Evolutionary conservation across 176 grass and related monocot genomes (phyloP).

Genomic region (Pontederia crassipes): DNA sequence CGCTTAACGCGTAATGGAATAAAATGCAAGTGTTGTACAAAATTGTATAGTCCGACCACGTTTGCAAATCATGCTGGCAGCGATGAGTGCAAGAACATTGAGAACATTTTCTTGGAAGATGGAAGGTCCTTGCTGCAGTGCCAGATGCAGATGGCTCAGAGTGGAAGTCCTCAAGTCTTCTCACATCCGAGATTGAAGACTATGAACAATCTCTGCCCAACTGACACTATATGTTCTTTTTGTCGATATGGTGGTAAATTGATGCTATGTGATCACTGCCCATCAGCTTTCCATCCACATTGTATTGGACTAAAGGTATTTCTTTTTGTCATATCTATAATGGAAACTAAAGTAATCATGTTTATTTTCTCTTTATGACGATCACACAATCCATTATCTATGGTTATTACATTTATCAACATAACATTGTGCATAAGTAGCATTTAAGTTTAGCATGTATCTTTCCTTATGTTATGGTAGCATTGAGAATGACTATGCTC

Average conservation of each 20-base stretch:
- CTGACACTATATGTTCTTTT: slow-evolving; percentile 57
- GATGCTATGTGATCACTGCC: slow-evolving; percentile 58
- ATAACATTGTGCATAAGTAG: too few relatives aligned
- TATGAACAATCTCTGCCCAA: slow-evolving; percentile 31
- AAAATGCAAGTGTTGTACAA: slow-evolving; percentile 60
- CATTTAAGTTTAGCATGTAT: too few relatives aligned
- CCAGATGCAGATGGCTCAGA: slow-evolving; percentile 48
- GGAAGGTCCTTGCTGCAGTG: slow-evolving; percentile 59
- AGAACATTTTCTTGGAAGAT: slow-evolving; percentile 57
- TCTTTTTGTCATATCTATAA: background rate
- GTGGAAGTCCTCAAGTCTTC: slow-evolving; percentile 22
- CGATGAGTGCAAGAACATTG: slow-evolving; percentile 28
- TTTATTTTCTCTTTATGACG: too few relatives aligned
- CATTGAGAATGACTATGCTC: too few relatives aligned
- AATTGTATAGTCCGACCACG: slow-evolving; percentile 32
- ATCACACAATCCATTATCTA: too few relatives aligned
- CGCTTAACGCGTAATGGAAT: slow-evolving; percentile 40
- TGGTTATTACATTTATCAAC: too few relatives aligned
- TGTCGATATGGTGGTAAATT: slow-evolving; percentile 54
- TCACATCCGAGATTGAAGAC: slow-evolving; percentile 33
- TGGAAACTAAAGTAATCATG: background rate
- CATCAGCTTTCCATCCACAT: slow-evolving; percentile 52
- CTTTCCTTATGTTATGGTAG: too few relatives aligned
- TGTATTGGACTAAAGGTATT: slow-evolving; percentile 62
- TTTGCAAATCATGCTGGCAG: slow-evolving; percentile 57